These are phyloP conservation scores for Fragaria nilgerrensis DNA, from an alignment of 306 rosid genomes.

Conservation along the genomic window DNA sequence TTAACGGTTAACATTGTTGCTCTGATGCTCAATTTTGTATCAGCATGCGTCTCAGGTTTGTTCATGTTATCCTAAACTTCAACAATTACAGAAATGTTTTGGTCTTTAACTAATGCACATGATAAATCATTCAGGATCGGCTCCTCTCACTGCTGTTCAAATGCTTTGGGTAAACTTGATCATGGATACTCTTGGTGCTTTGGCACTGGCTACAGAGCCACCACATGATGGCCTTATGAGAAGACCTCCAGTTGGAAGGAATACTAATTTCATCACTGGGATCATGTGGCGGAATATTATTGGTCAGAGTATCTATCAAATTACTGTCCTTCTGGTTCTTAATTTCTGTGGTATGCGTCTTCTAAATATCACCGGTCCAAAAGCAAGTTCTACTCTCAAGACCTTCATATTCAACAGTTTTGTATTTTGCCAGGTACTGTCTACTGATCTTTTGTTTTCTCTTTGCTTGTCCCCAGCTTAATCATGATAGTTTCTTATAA, in stretches of 20 bases:
- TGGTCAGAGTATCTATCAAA: constrained; percentile 84
- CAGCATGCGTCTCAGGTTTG: constrained; percentile 73
- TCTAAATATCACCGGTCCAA: constrained; percentile 48
- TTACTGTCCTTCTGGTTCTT: constrained; percentile 58
- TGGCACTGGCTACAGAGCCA: constrained; percentile 92
- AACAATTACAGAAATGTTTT: background rate
- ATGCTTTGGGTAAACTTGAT: constrained; percentile 99
- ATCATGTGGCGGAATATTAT: constrained; percentile 86
- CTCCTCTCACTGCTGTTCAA: constrained; percentile 93
- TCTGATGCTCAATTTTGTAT: constrained; percentile 72
- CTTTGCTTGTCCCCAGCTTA: background rate
- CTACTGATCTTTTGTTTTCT: background rate
- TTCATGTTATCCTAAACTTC: background rate
- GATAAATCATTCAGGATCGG: constrained; percentile 49
- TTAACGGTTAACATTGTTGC: constrained; percentile 92
- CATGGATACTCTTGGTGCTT: constrained; percentile 93
- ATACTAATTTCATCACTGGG: constrained; percentile 53
- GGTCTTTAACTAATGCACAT: background rate
- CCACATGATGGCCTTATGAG: constrained; percentile 75
- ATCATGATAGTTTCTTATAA: background rate
- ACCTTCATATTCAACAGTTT: constrained; percentile 83
- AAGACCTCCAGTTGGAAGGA: constrained; percentile 71
- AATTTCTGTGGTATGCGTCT: constrained; percentile 50
- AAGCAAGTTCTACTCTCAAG: constrained; percentile 42
- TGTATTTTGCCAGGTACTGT: constrained; percentile 84